A percentile compares a stretch with the other conserved stretches of the same genome.
Conservation (phyloP, 257 asterid species). For the Solanum arcanum region DNA sequence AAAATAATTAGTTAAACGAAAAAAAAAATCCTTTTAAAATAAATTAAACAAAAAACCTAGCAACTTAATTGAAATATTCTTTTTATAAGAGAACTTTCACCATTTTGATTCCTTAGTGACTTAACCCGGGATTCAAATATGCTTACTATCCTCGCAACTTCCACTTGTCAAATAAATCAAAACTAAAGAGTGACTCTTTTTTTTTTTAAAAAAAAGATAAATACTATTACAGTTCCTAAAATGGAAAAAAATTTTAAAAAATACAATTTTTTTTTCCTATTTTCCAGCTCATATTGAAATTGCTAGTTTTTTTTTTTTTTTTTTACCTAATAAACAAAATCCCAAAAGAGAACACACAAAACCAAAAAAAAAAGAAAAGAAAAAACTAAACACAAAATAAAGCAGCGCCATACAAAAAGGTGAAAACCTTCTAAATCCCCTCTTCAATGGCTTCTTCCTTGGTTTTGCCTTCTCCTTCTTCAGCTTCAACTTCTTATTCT, state of each 20-base stretch:
- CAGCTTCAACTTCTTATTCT: conserved; percentile 25
- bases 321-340: not conserved
- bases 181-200: not conserved
- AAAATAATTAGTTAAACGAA: not conserved
- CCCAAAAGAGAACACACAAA: not conserved
- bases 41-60: no score
- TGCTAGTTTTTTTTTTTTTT: not conserved
- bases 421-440: not conserved
- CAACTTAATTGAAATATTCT: no score
- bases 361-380: not conserved
- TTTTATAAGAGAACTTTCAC: fast-evolving
- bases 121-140: no score
- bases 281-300: not conserved
- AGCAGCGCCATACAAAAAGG: not conserved
- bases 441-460: conserved; percentile 29
- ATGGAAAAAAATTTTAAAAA: not conserved
- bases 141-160: fast-evolving
- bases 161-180: fast-evolving
- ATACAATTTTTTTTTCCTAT: not conserved
- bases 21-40: no score
- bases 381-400: not conserved
- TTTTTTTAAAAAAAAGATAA: no score
- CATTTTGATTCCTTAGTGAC: not conserved
- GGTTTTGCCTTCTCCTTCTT: conserved; percentile 24
- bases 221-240: not conserved